Base-by-base conservation (phyloP, 768 basidiomycete species). In the Chlorophyllum brunneum region DNA sequence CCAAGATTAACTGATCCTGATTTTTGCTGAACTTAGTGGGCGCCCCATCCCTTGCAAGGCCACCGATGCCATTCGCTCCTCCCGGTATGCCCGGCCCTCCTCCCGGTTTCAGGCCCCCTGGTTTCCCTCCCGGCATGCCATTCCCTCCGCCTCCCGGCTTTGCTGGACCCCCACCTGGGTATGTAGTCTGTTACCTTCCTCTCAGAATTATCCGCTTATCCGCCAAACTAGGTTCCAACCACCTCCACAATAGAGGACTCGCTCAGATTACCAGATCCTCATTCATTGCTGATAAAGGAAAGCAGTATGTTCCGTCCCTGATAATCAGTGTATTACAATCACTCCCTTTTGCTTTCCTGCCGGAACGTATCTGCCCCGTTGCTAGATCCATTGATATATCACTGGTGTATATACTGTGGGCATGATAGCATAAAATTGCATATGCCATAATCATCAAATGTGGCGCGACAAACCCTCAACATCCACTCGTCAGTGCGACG, bases 41-140 rank as follows among this genome's bases (percentile, higher is more conserved):
- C 22, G 75, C 70, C 29, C 84, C 81, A 37, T 71, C 78, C 24
- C 68, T 84, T 62, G 81, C 76, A 33, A 80, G 88, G 51, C 86
- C 88, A 15, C 86, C 86, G 20, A 84, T 84, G 77, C 74, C 77
- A 13, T 80, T 80, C 59, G 71, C 75, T 18, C 78, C 83, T 40
- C 87, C 89, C 59, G 88, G 88, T 16, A 90, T 93, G 89, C 82
- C 86, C 23, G 90, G 88, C 10, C 83, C 88, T 30, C 92, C 92
- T 36, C 89, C 90, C 42, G 89, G 89, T 50, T 91, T 91, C 76
- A 76, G 86, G 46, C 88, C 90, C 22, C 88, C 86, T 45, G 88
- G 89, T 40, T 88, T 90, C 75, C 88, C 88, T 48, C 84, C 85
- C 22, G 86, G 87, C 46, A 84, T 85, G 79, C 81, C 85, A 11